Conservation (phyloP, 2,329 filamentous ascomycete species). For the Colletotrichum tabaci region DNA sequence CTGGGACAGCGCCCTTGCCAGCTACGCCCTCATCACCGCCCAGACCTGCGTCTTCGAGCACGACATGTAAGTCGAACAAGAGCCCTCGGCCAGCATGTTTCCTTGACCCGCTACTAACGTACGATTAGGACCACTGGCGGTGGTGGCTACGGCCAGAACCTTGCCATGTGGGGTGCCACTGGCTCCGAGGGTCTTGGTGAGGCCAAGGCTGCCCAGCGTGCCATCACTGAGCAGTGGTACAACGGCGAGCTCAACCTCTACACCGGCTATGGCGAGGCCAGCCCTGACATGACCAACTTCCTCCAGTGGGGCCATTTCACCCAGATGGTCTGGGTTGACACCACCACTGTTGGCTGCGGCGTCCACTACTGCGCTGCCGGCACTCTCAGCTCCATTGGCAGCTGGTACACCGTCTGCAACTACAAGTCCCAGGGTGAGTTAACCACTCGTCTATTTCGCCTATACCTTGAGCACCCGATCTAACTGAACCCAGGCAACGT, state of each 20-base stretch:
- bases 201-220: conserved; percentile 71
- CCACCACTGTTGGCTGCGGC: conserved; percentile 66
- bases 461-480: not conserved
- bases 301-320: conserved; percentile 72
- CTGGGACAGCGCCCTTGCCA: conserved; percentile 77
- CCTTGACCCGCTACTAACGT: conserved; percentile 30
- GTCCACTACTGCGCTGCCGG: conserved; percentile 77
- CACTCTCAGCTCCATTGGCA: conserved; percentile 64
- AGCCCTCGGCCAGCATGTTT: conserved; percentile 42
- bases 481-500: conserved; percentile 63
- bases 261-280: conserved; percentile 70
- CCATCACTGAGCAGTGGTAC: conserved; percentile 91
- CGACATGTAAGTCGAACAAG: conserved; percentile 74
- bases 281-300: conserved; percentile 75
- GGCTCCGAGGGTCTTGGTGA: conserved; percentile 61
- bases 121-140: conserved; percentile 66
- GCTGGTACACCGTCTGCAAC: conserved; percentile 92
- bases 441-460: not conserved
- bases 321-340: conserved; percentile 59
- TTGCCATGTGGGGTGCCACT: conserved; percentile 74
- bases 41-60: conserved; percentile 80
- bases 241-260: conserved; percentile 77
- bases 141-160: conserved; percentile 90
- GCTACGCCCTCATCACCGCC: conserved; percentile 76
- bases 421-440: conserved; percentile 80